These are phyloP conservation scores for Penicillium sp. DNA, from an alignment of 2,329 filamentous ascomycete genomes.

Conservation along the genomic window DNA sequence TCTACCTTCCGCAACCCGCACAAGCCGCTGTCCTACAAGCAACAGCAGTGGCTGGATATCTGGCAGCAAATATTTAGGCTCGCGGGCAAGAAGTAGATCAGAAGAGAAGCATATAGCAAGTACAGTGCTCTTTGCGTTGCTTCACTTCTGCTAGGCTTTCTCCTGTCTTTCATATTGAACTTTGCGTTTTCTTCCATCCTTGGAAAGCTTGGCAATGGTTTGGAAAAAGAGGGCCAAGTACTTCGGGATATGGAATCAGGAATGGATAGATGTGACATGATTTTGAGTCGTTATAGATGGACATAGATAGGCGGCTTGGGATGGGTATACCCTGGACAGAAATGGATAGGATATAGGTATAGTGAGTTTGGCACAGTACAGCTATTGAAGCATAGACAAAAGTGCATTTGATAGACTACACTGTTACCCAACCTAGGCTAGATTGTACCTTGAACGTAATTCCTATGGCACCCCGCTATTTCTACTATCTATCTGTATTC, in stretches of 20 bases:
- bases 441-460: neutral
- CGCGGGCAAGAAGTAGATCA: slow-evolving; percentile 30
- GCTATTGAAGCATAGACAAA: neutral
- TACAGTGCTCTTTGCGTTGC: neutral
- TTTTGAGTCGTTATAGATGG: slow-evolving; percentile 2
- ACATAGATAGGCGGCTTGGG: slow-evolving; percentile 5
- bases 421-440: neutral
- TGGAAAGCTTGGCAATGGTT: neutral
- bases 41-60: slow-evolving; percentile 74
- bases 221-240: neutral
- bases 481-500: no score
- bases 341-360: neutral
- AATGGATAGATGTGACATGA: neutral
- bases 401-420: slow-evolving; percentile 1
- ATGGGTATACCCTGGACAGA: slow-evolving; percentile 7
- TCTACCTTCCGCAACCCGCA: slow-evolving; percentile 64
- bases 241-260: neutral
- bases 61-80: slow-evolving; percentile 72
- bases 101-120: neutral
- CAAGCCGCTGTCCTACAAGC: slow-evolving; percentile 60
- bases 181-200: neutral
- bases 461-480: neutral
- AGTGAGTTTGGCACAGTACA: neutral
- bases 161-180: neutral
- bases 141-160: neutral